Evolutionary conservation across 2,329 filamentous ascomycete genomes (phyloP), one percentile per base, ranked within the genome.

Genomic region (Sphaerulina vaccinii): DNA sequence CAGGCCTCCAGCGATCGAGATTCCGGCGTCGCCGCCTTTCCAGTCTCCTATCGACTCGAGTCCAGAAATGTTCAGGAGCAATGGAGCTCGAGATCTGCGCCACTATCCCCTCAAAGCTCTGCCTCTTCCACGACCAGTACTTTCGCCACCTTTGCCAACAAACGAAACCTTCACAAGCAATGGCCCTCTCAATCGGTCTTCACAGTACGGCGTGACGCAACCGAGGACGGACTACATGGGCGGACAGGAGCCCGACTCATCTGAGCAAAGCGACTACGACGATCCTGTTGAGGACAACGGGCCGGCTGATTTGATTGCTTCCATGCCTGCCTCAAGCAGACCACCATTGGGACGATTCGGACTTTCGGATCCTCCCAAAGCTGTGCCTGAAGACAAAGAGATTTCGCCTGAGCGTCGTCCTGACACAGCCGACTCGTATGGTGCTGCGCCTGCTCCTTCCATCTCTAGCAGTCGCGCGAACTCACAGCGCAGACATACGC

Each of bases 371-470:
- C 65, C 64, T 32, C 65, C 66, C 6, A 68, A 67, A 47, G 63
- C 61, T 37, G 66, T 68, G 11, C 65, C 66, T 10, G 66, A 68
- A 51, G 62, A 67, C 48, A 66, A 67, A 40, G 66, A 66, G 29
- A 61, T 67, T n/a, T 69, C 66, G 7, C 66, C 65, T 11, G 66
- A 65, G 16, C 59, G 64, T 16, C 54, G 66, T 19, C 65, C 66
- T 21, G 57, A 52, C 8, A 66, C 65, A n/a, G 60, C 64, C 13
- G 65, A 60, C 3, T 67, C 65, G 5, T 61, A 63, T 43, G 63
- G 58, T 13, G 64, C 65, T 19, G 66, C 65, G 6, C 63, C 65
- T 2, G 64, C 63, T n/a, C 65, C 64, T 4, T 68, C 66, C 0
- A 56, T 66, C 18, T 52, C 65, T 6, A 67, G 64, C 53, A 67